Evolutionary conservation across 169 alveolate genomes (phyloP), one percentile per base, ranked within the genome.

Genomic region (Eimeria praecox): DNA sequence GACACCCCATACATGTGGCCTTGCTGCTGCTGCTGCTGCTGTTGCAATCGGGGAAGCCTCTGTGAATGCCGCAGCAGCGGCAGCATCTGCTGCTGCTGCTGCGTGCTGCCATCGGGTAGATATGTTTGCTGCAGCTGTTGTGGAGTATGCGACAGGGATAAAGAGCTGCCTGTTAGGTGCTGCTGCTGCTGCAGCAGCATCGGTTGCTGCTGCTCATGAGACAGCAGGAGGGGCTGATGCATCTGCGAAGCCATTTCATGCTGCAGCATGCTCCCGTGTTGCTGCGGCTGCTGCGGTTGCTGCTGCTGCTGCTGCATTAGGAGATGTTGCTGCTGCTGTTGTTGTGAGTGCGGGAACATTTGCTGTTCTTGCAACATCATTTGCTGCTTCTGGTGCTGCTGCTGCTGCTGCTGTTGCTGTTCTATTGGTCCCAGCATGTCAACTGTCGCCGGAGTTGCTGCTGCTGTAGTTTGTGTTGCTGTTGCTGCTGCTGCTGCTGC

Each of bases 1-100:
- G 85, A 35, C 85, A 73, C 85, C 49, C 85, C 85, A 73, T 18
- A 73, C n/a, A 73, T 27, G 85, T 73, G 85, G 3, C 16, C 18
- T 30, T 73, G 85, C 85, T 73, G 85, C 85, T 35, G 85, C 49
- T 73, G 85, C 85, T 73, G 85, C 85, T 73, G 85, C 85, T 73
- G 85, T 46, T 9, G 85, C 85, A 73, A 18, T 35, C n/a, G 85
- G 24, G 85, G 85, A 40, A 73, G 85, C 52, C 85, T 40, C 30
- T 9, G 85, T 22, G 46, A 18, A 46, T 73, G 85, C 22, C 85
- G 85, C 30, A 35, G 54, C 52, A 35, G 40, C 85, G 46, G 40
- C 85, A 35, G 56, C 56, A 49, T 49, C 56, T 49, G 56, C 56
- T 49, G 56, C 56, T 73, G 85, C 46, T 73, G 85, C 85, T 73